phyloP scores from a whole-genome alignment of 2,329 filamentous ascomycete genomes.

The Diaporthe ampelina region DNA sequence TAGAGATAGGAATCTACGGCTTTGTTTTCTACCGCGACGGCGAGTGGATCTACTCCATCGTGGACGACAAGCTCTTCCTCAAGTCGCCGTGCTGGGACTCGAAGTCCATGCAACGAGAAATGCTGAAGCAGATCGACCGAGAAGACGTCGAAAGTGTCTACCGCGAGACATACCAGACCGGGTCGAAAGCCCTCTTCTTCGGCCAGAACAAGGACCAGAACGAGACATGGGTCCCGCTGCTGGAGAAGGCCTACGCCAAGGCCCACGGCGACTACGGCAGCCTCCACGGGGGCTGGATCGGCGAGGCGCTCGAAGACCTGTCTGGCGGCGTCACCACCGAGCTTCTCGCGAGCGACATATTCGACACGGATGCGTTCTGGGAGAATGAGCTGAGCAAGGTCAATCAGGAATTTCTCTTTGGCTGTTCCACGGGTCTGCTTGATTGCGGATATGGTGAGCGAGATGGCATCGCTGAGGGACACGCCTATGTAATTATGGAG shows the following conservation, averaged over 20 bases:
- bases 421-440: slow-evolving; percentile 66
- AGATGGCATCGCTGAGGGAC: slow-evolving; percentile 70
- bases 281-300: slow-evolving; percentile 79
- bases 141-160: slow-evolving; percentile 76
- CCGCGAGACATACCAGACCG: slow-evolving; percentile 78
- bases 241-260: slow-evolving; percentile 87
- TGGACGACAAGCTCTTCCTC: slow-evolving; percentile 91
- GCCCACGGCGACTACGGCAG: slow-evolving; percentile 83
- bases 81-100: slow-evolving; percentile 87
- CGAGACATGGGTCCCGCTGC: slow-evolving; percentile 83
- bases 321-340: slow-evolving; percentile 77
- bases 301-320: slow-evolving; percentile 72
- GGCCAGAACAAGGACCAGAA: slow-evolving; percentile 81
- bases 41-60: slow-evolving; percentile 91
- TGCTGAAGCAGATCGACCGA: slow-evolving; percentile 82
- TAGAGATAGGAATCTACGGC: slow-evolving; percentile 85
- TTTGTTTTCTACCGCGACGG: slow-evolving; percentile 92
- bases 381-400: slow-evolving; percentile 81
- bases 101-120: slow-evolving; percentile 78
- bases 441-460: slow-evolving; percentile 62
- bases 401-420: slow-evolving; percentile 83
- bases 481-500: slow-evolving; percentile 73
- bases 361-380: slow-evolving; percentile 86
- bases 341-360: slow-evolving; percentile 75
- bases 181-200: slow-evolving; percentile 82